Percentiles rank a stretch among this genome's conserved stretches.
Conservation (phyloP, 805 yeast species). For the Wickerhamiella brachini region DNA sequence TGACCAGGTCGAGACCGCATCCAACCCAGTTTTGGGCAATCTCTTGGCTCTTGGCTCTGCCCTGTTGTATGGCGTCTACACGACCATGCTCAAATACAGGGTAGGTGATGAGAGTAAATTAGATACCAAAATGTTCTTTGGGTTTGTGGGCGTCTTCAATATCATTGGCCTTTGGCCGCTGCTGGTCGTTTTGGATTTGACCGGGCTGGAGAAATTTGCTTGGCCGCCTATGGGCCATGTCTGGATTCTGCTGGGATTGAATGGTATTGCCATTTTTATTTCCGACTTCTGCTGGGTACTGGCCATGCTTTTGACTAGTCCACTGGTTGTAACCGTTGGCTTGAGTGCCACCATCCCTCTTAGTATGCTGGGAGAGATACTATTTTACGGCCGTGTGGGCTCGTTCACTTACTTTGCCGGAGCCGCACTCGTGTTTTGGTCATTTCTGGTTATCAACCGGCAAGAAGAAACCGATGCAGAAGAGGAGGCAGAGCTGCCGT, state of each 20-base stretch:
- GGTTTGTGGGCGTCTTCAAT: conserved; percentile 84
- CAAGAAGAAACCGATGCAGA: conserved; percentile 33
- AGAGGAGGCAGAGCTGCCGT: not conserved
- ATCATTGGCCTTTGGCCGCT: conserved; percentile 71
- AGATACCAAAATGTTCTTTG: conserved; percentile 81
- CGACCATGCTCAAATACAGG: conserved; percentile 63
- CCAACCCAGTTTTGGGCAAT: conserved; percentile 48
- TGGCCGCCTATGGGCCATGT: conserved; percentile 46
- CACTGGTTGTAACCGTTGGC: conserved; percentile 91
- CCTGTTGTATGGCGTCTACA: conserved; percentile 78
- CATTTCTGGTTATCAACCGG: conserved; percentile 72
- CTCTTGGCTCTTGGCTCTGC: conserved; percentile 73
- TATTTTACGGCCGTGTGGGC: conserved; percentile 51
- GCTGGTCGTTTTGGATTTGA: conserved; percentile 45
- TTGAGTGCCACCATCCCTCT: conserved; percentile 85
- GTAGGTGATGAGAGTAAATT: conserved; percentile 62
- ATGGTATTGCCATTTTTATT: conserved; percentile 66
- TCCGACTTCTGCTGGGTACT: conserved; percentile 94
- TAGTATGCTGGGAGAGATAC: conserved; percentile 81
- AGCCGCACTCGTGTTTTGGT: conserved; percentile 63
- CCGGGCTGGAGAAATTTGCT: conserved; percentile 57
- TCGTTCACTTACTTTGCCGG: conserved; percentile 59
- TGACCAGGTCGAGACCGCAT: conserved; percentile 14
- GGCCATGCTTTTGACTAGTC: conserved; percentile 85
- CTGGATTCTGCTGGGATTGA: conserved; percentile 40